Evolutionary conservation across 176 grass and related monocot genomes (phyloP), one percentile per base, ranked within the genome.

Genomic region (Oryza meridionalis): DNA sequence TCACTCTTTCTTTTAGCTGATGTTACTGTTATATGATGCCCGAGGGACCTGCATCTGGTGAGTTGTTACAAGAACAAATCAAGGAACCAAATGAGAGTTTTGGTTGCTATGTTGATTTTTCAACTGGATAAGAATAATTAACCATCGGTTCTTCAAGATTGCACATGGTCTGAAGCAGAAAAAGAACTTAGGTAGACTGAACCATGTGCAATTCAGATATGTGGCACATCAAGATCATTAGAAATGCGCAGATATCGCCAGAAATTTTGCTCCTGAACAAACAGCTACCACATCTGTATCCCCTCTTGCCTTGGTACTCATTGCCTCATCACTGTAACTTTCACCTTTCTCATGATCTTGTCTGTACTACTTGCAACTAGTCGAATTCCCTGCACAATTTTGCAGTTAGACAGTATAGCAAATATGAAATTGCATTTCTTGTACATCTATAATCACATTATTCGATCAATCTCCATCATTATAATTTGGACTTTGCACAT

Each of bases 1-100:
- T n/a, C 64, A 11, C 63, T 76, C 70, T n/a, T n/a, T 43, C 70
- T 89, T 89, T 89, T 69, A 0, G 32, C 29, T 62, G 70, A 89
- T 76, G 82, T 51, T 80, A 81, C 50, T 33, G 76, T 49, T 66
- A 35, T 19, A 61, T 21, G 53, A 45, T 47, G 11, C 51, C 32
- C 45, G 4, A 25, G 2, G 10, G 51, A 29, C 58, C 6, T 71
- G 67, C 76, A 11, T 81, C 69, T 45, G 72, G 3, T 65, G 70
- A 81, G n/a, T 51, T 38, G 42, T 51, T 50, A n/a, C 11, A 47
- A 13, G 40, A 55, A 49, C 21, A 65, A 15, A 24, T 59, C 59
- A 9, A 16, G 35, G 11, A 24, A 72, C 26, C 70, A 72, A 47
- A 9, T 26, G 3, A 13, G 11, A 44, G 16, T 47, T 15, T 47